Evolutionary conservation across 306 rosid genomes (phyloP).

Genomic region (Cucumis melo): DNA sequence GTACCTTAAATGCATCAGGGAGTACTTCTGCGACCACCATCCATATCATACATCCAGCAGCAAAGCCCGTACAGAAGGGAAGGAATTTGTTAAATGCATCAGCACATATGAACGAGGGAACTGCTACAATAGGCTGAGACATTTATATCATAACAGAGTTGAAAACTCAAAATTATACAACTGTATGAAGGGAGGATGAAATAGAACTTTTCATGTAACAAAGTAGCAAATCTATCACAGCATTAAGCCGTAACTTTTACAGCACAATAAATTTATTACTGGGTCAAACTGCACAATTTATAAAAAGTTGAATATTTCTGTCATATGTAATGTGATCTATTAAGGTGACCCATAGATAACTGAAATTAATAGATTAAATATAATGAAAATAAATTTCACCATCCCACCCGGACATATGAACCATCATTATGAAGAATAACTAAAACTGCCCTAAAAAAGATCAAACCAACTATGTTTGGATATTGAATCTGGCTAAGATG

Average conservation of each 20-base stretch:
- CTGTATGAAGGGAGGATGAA: background rate
- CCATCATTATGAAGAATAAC: background rate
- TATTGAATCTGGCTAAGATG: background rate
- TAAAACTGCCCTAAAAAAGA: background rate
- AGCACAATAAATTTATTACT: background rate
- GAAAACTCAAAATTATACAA: background rate
- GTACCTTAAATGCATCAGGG: slow-evolving; percentile 97
- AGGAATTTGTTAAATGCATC: slow-evolving; percentile 93
- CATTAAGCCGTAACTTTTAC: background rate
- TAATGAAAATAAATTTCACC: background rate
- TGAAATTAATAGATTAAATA: background rate
- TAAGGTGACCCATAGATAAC: background rate
- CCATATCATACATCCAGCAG: slow-evolving; percentile 99
- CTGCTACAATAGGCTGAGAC: slow-evolving; percentile 94
- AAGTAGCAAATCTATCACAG: background rate
- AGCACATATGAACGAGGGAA: slow-evolving; percentile 93
- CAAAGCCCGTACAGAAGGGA: slow-evolving; percentile 97
- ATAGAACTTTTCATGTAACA: background rate
- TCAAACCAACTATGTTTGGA: background rate
- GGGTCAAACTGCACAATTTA: background rate
- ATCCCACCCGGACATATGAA: background rate
- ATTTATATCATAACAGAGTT: background rate
- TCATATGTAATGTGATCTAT: background rate
- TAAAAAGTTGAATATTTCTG: background rate
- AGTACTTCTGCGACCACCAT: slow-evolving; percentile 99